These are phyloP conservation scores for Gracilaria caudata DNA, from an alignment of 23 red algal genomes.

Conservation along the genomic window DNA sequence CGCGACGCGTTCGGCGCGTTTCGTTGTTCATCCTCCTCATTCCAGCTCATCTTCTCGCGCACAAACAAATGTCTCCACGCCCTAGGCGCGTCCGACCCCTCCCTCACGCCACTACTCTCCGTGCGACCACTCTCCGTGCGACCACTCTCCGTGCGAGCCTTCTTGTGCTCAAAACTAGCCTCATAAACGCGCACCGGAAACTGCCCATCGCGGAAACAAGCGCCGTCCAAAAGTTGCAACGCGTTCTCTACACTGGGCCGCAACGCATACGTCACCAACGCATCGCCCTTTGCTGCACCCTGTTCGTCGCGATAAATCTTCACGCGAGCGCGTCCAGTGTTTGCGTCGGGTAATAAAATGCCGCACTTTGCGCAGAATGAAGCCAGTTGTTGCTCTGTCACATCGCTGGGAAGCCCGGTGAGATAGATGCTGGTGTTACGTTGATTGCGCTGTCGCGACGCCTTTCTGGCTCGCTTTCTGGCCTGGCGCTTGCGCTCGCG, in stretches of 20 bases:
- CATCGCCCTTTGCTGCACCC: constrained; percentile 67
- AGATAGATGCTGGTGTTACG: constrained; percentile 69
- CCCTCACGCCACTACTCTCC: not conserved
- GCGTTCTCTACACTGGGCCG: constrained; percentile 72
- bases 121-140: not conserved
- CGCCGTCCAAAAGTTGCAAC: constrained; percentile 44
- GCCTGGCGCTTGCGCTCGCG: constrained; percentile 60
- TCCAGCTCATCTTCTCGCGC: constrained; percentile 61
- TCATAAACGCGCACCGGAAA: constrained; percentile 5
- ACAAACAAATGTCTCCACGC: not conserved
- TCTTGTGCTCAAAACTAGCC: constrained; percentile 63
- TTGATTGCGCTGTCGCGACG: not conserved
- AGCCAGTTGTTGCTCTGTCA: constrained; percentile 55
- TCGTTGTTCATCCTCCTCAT: not conserved
- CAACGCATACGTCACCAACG: constrained; percentile 75
- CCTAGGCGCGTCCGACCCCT: not conserved
- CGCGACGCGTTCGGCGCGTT: constrained; percentile 18
- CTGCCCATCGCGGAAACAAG: constrained; percentile 29
- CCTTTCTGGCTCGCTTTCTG: constrained; percentile 39
- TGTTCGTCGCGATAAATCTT: constrained; percentile 60
- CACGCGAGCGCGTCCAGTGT: constrained; percentile 52
- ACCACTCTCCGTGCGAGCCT: not conserved
- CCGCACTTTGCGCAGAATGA: constrained; percentile 63
- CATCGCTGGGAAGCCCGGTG: constrained; percentile 65
- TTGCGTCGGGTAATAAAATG: constrained; percentile 43